These are phyloP conservation scores for Phytophthora colocasiae DNA, from an alignment of 352 stramenopile genomes.

Conservation along the genomic window DNA sequence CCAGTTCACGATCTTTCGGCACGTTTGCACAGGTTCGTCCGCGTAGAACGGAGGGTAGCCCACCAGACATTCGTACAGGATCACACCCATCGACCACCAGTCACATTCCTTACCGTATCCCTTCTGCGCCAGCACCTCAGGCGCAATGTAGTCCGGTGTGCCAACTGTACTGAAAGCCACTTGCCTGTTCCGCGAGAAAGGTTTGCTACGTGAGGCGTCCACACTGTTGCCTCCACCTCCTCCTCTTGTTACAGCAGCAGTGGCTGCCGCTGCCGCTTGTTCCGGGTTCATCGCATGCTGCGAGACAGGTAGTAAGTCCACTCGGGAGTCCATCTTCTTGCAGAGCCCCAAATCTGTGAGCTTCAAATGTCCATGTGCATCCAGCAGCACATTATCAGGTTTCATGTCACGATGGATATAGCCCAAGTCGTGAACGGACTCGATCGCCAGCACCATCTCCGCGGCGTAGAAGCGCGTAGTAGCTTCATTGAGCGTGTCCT, in stretches of 20 bases:
- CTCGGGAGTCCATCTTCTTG: conserved; percentile 96
- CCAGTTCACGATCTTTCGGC: conserved; percentile 95
- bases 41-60: conserved; percentile 99
- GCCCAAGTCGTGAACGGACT: conserved; percentile 97
- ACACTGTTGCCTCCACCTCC: conserved; percentile 37
- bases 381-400: conserved; percentile 96
- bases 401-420: conserved; percentile 99
- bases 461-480: conserved; percentile 97
- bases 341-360: conserved; percentile 98
- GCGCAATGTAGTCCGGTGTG: conserved; percentile 99
- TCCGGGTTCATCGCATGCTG: conserved; percentile 67
- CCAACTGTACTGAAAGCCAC: conserved; percentile 98
- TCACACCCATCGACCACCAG: conserved; percentile 99
- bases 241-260: conserved; percentile 22
- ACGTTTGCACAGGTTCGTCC: conserved; percentile 97
- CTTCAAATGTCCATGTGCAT: conserved; percentile 98
- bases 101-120: conserved; percentile 92
- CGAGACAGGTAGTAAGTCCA: conserved; percentile 78
- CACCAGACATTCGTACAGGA: conserved; percentile 99
- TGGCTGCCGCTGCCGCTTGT: conserved; percentile 17
- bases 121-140: conserved; percentile 96
- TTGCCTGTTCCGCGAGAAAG: conserved; percentile 68
- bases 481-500: conserved; percentile 94
- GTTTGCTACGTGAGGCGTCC: conserved; percentile 62
- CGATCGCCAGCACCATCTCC: conserved; percentile 98